Conservation (phyloP, 208 protist species). For the Naegleria gruberi region DNA sequence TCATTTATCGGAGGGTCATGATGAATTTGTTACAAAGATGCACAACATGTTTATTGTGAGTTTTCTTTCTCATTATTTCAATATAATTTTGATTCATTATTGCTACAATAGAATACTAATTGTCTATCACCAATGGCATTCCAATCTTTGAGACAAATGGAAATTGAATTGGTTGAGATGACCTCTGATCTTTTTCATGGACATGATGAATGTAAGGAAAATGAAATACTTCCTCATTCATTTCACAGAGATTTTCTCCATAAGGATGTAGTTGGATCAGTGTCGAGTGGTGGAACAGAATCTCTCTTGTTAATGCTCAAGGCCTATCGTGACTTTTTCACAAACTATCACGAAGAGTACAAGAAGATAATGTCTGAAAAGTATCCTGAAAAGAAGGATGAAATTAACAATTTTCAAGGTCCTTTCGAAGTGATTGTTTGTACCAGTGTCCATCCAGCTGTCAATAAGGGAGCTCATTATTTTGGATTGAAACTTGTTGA, state of each 20-base stretch:
- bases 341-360: not conserved
- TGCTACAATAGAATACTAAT: not conserved
- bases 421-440: conserved; percentile 1
- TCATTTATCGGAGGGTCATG: not conserved
- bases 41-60: not conserved
- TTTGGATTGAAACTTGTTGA: conserved; percentile 9
- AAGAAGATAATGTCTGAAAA: not conserved
- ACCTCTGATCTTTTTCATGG: not conserved
- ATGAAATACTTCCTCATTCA: not conserved
- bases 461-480: conserved; percentile 7
- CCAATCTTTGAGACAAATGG: not conserved
- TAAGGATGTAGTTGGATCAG: not conserved
- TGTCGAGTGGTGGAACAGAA: conserved; percentile 15
- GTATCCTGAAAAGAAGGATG: not conserved
- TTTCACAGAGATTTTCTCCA: not conserved
- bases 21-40: not conserved
- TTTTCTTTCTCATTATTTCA: not conserved
- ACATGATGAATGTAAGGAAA: not conserved
- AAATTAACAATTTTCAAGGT: not conserved
- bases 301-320: not conserved
- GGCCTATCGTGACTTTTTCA: conserved; percentile 3
- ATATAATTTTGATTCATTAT: not conserved
- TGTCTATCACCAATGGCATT: not conserved
- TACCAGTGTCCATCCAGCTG: not conserved
- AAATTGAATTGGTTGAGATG: conserved; percentile 3